Evolutionary conservation across 352 stramenopile species (phyloP).

Genomic region (Globisporangium nunn): DNA sequence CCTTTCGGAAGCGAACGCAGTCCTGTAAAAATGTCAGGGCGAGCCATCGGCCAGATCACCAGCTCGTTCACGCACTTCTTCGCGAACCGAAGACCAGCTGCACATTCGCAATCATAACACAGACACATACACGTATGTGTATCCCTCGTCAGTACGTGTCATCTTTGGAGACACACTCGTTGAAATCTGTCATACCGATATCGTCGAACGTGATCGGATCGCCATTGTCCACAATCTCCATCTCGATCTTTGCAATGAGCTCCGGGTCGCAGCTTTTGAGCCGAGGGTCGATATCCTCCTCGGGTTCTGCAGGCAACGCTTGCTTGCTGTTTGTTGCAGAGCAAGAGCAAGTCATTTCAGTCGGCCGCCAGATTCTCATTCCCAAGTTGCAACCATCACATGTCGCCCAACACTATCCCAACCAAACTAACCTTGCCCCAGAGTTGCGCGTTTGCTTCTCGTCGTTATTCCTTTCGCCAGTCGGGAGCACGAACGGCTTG

Average conservation of each 20-base stretch:
- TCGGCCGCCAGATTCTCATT: background rate
- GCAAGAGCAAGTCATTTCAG: background rate
- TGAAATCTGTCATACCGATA: slow-evolving; percentile 64
- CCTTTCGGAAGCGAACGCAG: slow-evolving; percentile 89
- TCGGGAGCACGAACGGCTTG: slow-evolving; percentile 73
- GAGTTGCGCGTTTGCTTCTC: slow-evolving; percentile 13
- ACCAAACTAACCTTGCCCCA: slow-evolving; percentile 1
- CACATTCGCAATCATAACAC: background rate
- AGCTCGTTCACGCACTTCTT: slow-evolving; percentile 98
- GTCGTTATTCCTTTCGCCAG: slow-evolving; percentile 24
- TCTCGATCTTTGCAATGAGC: slow-evolving; percentile 94
- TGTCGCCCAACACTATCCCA: too few relatives aligned
- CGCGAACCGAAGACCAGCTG: slow-evolving; percentile 93
- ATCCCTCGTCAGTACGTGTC: background rate
- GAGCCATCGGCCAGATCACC: slow-evolving; percentile 97
- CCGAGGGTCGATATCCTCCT: slow-evolving; percentile 90
- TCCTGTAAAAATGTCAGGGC: slow-evolving; percentile 96
- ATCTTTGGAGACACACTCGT: background rate
- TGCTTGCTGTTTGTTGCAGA: slow-evolving; percentile 12
- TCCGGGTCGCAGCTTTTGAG: slow-evolving; percentile 93
- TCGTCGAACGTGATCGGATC: slow-evolving; percentile 95
- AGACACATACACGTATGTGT: background rate
- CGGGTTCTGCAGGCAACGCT: slow-evolving; percentile 17
- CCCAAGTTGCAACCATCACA: background rate
- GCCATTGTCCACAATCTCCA: slow-evolving; percentile 95